These are phyloP conservation scores for Amylostereum chailletii DNA, from an alignment of 1,284 basidiomycete species.

Conservation along the genomic window DNA sequence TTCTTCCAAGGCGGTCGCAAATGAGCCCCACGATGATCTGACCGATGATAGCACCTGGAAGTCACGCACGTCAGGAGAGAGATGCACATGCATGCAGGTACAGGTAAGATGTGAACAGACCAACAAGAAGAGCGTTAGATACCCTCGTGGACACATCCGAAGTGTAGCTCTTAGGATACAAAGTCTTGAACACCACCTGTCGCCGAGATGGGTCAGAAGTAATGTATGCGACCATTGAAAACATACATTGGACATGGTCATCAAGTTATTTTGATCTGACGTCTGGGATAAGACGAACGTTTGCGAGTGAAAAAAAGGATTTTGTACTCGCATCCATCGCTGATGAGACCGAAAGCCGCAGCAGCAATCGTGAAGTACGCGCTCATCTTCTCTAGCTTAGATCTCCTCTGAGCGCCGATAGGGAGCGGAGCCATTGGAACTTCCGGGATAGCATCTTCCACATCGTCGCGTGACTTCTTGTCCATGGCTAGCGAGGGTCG, in stretches of 20 bases:
- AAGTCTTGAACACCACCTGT: constrained; percentile 52
- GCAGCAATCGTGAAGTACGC: constrained; percentile 55
- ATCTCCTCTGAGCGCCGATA: constrained; percentile 12
- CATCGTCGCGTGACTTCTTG: background rate
- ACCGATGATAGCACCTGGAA: constrained; percentile 56
- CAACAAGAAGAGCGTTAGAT: constrained; percentile 67
- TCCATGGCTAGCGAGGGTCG: background rate
- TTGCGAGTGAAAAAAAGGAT: background rate
- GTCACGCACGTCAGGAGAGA: background rate
- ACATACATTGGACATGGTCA: constrained; percentile 55
- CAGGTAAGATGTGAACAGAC: constrained; percentile 24
- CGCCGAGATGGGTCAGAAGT: constrained; percentile 4
- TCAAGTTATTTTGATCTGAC: constrained; percentile 61
- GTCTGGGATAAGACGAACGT: background rate
- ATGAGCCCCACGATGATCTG: constrained; percentile 60
- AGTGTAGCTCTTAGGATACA: constrained; percentile 56
- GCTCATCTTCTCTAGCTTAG: constrained; percentile 33
- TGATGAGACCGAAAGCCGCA: constrained; percentile 59
- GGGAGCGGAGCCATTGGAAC: background rate
- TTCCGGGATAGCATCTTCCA: background rate
- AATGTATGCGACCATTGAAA: background rate
- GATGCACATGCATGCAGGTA: background rate
- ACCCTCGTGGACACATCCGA: constrained; percentile 58
- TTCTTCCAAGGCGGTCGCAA: constrained; percentile 67
- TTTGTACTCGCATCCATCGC: constrained; percentile 51